Evolutionary conservation across 192 early-diverging fungal species (phyloP).

Genomic region (Backusella macrospora): DNA sequence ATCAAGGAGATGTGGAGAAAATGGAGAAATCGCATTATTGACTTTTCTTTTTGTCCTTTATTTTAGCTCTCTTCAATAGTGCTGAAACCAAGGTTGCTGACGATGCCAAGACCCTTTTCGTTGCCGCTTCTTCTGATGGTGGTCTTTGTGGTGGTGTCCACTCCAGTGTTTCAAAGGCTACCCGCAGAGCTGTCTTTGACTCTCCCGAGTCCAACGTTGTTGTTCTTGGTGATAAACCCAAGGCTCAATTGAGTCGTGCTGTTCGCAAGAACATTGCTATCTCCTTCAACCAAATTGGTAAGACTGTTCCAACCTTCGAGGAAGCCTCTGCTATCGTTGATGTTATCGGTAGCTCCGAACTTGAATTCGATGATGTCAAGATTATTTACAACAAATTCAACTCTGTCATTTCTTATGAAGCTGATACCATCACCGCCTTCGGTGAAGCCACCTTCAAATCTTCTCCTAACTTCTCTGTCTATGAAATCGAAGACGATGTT

Average conservation of each 20-base stretch:
- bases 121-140: slow-evolving; percentile 93
- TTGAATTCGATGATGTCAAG: slow-evolving; percentile 71
- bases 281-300: slow-evolving; percentile 93
- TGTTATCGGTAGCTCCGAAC: slow-evolving; percentile 64
- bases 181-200: slow-evolving; percentile 65
- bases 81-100: slow-evolving; percentile 74
- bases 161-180: slow-evolving; percentile 86
- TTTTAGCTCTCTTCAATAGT: slow-evolving; percentile 73
- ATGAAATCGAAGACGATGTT: slow-evolving; percentile 89
- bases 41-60: too few species aligned
- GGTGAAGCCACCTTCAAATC: slow-evolving; percentile 71
- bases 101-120: slow-evolving; percentile 65
- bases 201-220: slow-evolving; percentile 63
- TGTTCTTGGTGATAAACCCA: slow-evolving; percentile 93
- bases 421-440: slow-evolving; percentile 64
- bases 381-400: slow-evolving; percentile 95
- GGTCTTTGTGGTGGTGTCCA: slow-evolving; percentile 99
- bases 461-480: slow-evolving; percentile 81
- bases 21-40: too few species aligned
- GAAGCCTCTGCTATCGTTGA: slow-evolving; percentile 87
- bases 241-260: slow-evolving; percentile 83
- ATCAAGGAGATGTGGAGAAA: too few species aligned
- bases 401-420: slow-evolving; percentile 94
- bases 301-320: slow-evolving; percentile 83
- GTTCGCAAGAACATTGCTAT: slow-evolving; percentile 76